Evolutionary conservation across 2,329 filamentous ascomycete genomes (phyloP).

Genomic region (Talaromyces sp.): DNA sequence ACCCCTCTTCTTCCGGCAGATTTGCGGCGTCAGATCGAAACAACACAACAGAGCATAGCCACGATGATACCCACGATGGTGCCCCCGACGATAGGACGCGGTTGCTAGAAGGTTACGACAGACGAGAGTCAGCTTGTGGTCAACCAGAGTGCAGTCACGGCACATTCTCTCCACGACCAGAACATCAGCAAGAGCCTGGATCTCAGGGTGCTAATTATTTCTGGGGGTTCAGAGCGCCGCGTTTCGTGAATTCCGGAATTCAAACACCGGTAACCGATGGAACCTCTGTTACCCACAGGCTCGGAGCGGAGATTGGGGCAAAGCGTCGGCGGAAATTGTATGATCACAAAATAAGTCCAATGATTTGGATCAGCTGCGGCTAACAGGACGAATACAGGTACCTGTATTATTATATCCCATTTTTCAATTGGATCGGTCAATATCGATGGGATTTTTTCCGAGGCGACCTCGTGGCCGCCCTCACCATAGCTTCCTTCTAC

Average conservation of each 20-base stretch:
- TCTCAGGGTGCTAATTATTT: constrained; percentile 22
- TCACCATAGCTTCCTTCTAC: constrained; percentile 99
- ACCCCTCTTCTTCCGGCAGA: constrained; percentile 13
- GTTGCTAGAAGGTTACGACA: constrained; percentile 37
- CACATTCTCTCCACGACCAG: constrained; percentile 68
- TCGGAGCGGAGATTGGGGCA: constrained; percentile 70
- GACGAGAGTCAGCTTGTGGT: constrained; percentile 32
- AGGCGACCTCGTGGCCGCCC: constrained; percentile 79
- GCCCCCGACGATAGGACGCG: constrained; percentile 27
- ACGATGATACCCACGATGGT: background rate
- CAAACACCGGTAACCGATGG: constrained; percentile 52
- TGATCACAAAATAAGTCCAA: constrained; percentile 19
- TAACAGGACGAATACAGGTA: constrained; percentile 56
- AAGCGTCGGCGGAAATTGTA: constrained; percentile 71
- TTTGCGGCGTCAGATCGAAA: constrained; percentile 13
- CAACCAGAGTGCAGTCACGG: constrained; percentile 61
- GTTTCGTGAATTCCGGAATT: constrained; percentile 15
- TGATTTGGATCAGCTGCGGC: background rate
- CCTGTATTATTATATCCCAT: constrained; percentile 86
- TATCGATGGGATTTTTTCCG: constrained; percentile 78
- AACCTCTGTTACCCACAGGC: constrained; percentile 66
- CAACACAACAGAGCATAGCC: background rate
- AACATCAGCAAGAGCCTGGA: constrained; percentile 36
- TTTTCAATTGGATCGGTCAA: constrained; percentile 83
- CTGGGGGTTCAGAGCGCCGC: constrained; percentile 15